A percentile compares a stretch with the other conserved stretches of the same genome.
phyloP scores from a whole-genome alignment of 306 rosid genomes.

The Hippophae tibetana region DNA sequence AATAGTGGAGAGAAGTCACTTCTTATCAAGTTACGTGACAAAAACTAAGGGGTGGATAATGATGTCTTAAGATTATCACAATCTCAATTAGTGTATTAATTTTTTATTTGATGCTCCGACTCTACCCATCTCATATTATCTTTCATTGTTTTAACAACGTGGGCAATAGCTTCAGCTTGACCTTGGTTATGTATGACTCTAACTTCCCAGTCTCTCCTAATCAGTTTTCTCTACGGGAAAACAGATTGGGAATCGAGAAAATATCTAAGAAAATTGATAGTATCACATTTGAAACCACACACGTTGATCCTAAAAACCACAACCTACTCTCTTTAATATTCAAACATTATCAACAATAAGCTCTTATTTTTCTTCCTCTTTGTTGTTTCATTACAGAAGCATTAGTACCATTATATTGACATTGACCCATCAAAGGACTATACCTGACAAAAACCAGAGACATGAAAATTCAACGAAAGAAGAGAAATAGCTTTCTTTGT shows the following conservation, averaged over 20 bases:
- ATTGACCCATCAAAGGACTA: conserved; percentile 2
- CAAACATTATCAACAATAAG: conserved; percentile 10
- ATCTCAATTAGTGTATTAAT: too few species aligned
- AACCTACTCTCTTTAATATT: not conserved
- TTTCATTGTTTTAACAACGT: too few species aligned
- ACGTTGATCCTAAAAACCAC: conserved; percentile 24
- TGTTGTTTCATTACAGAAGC: conserved; percentile 13
- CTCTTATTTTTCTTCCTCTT: conserved; percentile 8
- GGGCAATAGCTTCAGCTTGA: not conserved
- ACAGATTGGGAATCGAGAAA: not conserved
- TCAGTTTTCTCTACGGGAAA: not conserved
- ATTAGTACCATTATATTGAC: conserved; percentile 13
- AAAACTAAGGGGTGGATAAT: too few species aligned
- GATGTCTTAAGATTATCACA: too few species aligned
- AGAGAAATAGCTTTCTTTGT: too few species aligned
- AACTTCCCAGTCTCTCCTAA: conserved; percentile 1
- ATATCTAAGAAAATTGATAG: conserved; percentile 6
- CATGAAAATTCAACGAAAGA: not conserved
- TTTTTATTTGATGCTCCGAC: too few species aligned
- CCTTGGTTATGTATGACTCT: not conserved
- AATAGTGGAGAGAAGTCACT: too few species aligned
- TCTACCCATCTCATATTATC: too few species aligned
- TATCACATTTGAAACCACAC: conserved; percentile 23
- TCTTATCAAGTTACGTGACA: too few species aligned
- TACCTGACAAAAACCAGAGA: conserved; percentile 7